Conservation (phyloP, 192 early-diverging fungal species). For the Coemansia sp. region DNA sequence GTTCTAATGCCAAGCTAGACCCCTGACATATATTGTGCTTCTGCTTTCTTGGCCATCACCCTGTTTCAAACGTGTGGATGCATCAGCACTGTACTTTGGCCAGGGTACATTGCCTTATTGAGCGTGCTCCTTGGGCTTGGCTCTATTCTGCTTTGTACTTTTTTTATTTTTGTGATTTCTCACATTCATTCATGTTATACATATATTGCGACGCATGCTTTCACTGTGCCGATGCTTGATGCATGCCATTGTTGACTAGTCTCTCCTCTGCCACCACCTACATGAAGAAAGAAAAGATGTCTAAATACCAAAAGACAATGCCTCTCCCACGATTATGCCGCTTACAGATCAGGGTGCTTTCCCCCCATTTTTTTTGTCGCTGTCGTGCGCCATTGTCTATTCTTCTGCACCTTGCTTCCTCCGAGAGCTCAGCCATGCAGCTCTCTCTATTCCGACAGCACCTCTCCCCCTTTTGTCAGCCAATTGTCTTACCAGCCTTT, state of each 20-base stretch:
- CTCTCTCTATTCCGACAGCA: neutral
- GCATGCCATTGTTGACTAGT: slow-evolving; percentile 6
- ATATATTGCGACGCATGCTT: slow-evolving; percentile 5
- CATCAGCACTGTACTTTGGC: neutral
- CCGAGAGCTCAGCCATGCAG: neutral
- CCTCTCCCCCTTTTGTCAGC: neutral
- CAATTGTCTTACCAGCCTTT: neutral
- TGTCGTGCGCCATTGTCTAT: neutral
- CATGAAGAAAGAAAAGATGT: neutral
- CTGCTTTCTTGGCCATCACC: neutral
- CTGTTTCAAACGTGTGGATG: neutral
- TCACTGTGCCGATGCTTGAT: neutral
- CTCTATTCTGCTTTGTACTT: slow-evolving; percentile 1
- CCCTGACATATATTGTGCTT: neutral
- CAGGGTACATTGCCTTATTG: slow-evolving; percentile 1
- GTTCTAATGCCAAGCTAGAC: neutral
- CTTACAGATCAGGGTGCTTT: slow-evolving; percentile 2
- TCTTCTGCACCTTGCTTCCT: neutral
- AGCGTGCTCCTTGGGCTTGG: slow-evolving; percentile 1
- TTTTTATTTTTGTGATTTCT: neutral
- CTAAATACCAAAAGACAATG: neutral
- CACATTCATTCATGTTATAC: slow-evolving; percentile 4
- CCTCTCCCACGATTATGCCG: slow-evolving; percentile 3
- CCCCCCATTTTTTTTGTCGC: neutral
- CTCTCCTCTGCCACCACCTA: neutral